These are phyloP conservation scores for Sedum album DNA, from an alignment of 164 flowering plant species.

Conservation along the genomic window DNA sequence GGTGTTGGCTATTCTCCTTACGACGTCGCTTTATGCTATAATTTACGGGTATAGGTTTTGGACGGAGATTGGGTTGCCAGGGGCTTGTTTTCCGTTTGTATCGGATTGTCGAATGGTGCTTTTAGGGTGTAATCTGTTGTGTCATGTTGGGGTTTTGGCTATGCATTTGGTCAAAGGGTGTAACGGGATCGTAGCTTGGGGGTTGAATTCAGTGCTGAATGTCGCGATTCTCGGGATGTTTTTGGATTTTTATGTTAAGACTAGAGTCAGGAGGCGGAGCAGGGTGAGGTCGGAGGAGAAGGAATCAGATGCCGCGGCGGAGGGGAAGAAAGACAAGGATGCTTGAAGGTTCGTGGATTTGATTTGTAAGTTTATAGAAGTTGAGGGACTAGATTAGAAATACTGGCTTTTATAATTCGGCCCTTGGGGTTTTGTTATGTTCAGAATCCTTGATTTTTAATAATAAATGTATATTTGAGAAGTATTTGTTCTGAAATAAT, in stretches of 20 bases:
- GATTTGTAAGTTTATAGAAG: background rate
- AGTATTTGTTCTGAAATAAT: background rate
- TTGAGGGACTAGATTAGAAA: background rate
- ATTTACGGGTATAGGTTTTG: conserved; percentile 76
- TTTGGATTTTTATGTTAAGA: conserved; percentile 23
- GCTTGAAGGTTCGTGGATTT: background rate
- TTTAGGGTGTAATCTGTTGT: conserved; percentile 47
- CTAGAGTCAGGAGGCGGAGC: conserved; percentile 18
- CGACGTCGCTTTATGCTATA: conserved; percentile 41
- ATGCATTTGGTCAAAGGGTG: conserved; percentile 66
- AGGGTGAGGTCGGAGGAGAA: background rate
- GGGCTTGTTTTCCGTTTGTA: conserved; percentile 53
- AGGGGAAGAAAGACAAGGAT: background rate
- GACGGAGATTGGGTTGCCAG: conserved; percentile 54
- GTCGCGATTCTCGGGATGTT: conserved; percentile 19
- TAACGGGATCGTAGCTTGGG: conserved; percentile 64
- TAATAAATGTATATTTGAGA: background rate
- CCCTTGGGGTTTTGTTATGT: background rate
- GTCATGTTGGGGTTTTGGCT: conserved; percentile 66
- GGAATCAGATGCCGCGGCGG: background rate
- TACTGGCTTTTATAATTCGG: background rate
- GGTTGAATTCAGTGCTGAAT: conserved; percentile 27
- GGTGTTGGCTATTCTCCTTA: conserved; percentile 51
- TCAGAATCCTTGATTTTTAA: background rate
- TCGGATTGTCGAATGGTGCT: conserved; percentile 50